These are phyloP conservation scores for Fusarium dlaminii DNA, from an alignment of 2,329 filamentous ascomycete genomes.

Conservation along the genomic window DNA sequence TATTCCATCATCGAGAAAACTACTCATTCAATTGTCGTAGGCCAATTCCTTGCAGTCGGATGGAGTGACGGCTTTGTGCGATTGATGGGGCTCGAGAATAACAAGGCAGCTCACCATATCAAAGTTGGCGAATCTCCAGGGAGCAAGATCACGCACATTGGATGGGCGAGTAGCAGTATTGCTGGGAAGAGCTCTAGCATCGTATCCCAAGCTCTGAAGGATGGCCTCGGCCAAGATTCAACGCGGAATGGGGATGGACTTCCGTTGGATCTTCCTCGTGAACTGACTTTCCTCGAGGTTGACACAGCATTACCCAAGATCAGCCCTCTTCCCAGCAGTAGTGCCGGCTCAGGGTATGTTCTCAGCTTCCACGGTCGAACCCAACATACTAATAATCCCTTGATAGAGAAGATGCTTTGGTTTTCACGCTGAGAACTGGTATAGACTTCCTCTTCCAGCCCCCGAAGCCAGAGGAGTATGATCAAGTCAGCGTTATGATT, in stretches of 20 bases:
- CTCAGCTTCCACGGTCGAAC: neutral
- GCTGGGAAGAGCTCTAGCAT: slow-evolving; percentile 42
- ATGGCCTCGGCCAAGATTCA: slow-evolving; percentile 21
- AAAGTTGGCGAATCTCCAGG: slow-evolving; percentile 57
- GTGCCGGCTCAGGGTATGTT: slow-evolving; percentile 68
- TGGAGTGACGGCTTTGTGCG: slow-evolving; percentile 85
- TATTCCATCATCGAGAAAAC: neutral
- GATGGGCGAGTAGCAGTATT: slow-evolving; percentile 60
- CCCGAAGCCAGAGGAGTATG: slow-evolving; percentile 70
- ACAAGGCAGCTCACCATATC: slow-evolving; percentile 82
- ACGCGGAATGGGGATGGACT: slow-evolving; percentile 14
- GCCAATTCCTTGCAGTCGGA: slow-evolving; percentile 81
- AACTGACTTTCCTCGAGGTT: slow-evolving; percentile 78
- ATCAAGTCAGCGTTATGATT: slow-evolving; percentile 82
- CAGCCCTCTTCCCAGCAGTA: slow-evolving; percentile 70
- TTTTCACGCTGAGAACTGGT: slow-evolving; percentile 75
- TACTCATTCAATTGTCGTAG: slow-evolving; percentile 49
- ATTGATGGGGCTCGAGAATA: slow-evolving; percentile 80
- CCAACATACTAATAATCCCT: slow-evolving; percentile 12
- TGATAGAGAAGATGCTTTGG: slow-evolving; percentile 61
- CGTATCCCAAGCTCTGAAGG: slow-evolving; percentile 16
- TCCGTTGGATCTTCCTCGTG: slow-evolving; percentile 70
- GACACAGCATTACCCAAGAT: slow-evolving; percentile 81
- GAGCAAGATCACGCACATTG: slow-evolving; percentile 60
- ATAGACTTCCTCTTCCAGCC: slow-evolving; percentile 76